Conservation (phyloP, 371 early-diverging fungal genomes). For the Parasitella parasitica region DNA sequence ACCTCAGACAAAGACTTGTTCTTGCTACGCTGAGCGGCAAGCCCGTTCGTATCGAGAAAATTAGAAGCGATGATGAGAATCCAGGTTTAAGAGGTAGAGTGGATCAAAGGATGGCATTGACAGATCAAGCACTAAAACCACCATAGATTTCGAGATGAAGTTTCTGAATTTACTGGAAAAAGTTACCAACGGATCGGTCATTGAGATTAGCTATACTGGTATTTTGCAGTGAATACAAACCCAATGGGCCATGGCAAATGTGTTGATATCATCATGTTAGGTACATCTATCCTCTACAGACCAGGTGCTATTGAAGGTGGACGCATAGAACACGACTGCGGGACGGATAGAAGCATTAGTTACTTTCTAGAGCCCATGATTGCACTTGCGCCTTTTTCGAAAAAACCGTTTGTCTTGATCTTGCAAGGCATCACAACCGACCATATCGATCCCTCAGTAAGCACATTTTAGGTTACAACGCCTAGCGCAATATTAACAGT, state of each 20-base stretch:
- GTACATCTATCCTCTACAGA: slow-evolving; percentile 82
- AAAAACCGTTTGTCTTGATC: slow-evolving; percentile 75
- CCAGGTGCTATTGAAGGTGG: slow-evolving; percentile 94
- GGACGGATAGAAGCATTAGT: slow-evolving; percentile 75
- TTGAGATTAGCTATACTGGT: slow-evolving; percentile 94
- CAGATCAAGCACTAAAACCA: background rate
- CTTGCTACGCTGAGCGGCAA: slow-evolving; percentile 87
- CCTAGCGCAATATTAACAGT: too few relatives aligned
- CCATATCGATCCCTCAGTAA: slow-evolving; percentile 77
- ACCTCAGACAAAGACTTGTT: slow-evolving; percentile 88
- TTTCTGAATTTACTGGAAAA: slow-evolving; percentile 90
- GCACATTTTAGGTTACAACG: too few relatives aligned
- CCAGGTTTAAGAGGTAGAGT: slow-evolving; percentile 88
- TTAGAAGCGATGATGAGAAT: slow-evolving; percentile 83
- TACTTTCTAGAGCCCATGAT: slow-evolving; percentile 93
- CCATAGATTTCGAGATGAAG: slow-evolving; percentile 82
- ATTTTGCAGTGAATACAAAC: background rate
- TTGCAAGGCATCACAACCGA: slow-evolving; percentile 94
- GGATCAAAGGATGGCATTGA: background rate
- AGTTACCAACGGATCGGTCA: slow-evolving; percentile 87
- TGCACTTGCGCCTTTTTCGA: slow-evolving; percentile 91
- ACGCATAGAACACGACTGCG: slow-evolving; percentile 82
- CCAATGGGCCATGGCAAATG: background rate
- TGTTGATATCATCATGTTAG: slow-evolving; percentile 21
- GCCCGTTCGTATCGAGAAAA: slow-evolving; percentile 84